A percentile compares a stretch with the other conserved stretches of the same genome.
Conservation (phyloP, 1,284 basidiomycete genomes). For the Sparassis latifolia region DNA sequence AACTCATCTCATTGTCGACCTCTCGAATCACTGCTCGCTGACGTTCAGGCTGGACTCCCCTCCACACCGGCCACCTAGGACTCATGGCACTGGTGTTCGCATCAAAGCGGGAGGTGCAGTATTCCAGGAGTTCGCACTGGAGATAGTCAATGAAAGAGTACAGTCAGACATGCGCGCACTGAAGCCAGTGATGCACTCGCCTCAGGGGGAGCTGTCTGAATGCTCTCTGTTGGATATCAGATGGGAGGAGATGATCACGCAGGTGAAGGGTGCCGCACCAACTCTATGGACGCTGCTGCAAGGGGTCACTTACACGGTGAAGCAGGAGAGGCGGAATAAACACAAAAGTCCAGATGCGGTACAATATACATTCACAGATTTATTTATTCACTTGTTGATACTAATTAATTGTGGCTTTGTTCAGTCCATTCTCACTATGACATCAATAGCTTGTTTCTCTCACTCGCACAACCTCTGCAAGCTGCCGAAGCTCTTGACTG, state of each 20-base stretch:
- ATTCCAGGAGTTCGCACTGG: no score
- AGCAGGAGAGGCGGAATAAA: not conserved
- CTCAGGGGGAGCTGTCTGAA: not conserved
- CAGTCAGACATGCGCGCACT: not conserved
- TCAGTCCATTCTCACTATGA: not conserved
- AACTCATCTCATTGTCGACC: no score
- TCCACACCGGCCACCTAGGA: no score
- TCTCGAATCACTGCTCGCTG: no score
- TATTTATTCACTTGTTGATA: not conserved
- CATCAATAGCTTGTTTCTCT: not conserved
- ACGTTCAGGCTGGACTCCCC: no score
- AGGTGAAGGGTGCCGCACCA: not conserved
- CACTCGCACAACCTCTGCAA: constrained; percentile 22
- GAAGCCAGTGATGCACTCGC: not conserved
- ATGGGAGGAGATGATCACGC: not conserved
- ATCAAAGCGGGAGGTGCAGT: no score
- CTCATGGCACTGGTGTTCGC: no score
- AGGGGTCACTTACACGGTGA: not conserved
- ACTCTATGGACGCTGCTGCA: not conserved
- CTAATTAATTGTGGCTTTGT: not conserved
- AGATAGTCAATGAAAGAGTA: no score
- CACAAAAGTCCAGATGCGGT: not conserved
- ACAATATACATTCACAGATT: not conserved
- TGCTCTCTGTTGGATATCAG: not conserved
- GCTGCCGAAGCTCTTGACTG: constrained; percentile 24